phyloP scores from a whole-genome alignment of 2,329 filamentous ascomycete species.

The Ascochyta koolunga region DNA sequence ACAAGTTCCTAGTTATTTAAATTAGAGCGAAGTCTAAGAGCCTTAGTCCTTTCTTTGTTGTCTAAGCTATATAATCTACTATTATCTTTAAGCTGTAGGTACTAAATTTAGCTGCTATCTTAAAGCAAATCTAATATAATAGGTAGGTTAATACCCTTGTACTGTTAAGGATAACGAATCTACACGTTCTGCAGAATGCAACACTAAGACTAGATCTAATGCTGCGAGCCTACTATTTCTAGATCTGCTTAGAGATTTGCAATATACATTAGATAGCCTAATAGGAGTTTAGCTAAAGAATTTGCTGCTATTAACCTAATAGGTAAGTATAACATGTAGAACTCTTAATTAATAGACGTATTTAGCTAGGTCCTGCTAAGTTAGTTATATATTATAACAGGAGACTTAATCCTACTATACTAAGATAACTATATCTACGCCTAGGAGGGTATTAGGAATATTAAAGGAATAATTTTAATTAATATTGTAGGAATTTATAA shows the following conservation, averaged over 20 bases:
- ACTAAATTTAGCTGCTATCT: background rate
- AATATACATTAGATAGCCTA: conserved; percentile 11
- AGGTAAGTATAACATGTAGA: conserved; percentile 53
- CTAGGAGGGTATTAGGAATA: conserved; percentile 48
- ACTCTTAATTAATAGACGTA: conserved; percentile 53
- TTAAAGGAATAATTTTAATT: conserved; percentile 51
- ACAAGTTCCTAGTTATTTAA: background rate
- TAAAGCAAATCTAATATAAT: background rate
- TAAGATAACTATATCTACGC: conserved; percentile 46
- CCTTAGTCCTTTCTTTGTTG: background rate
- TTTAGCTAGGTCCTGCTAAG: conserved; percentile 14
- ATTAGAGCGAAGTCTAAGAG: background rate
- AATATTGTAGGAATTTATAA: conserved; percentile 29
- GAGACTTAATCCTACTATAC: conserved; percentile 37
- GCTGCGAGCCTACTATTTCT: background rate
- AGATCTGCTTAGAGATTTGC: conserved; percentile 1
- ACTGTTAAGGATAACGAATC: conserved; percentile 6
- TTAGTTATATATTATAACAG: background rate
- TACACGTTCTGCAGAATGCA: conserved; percentile 8
- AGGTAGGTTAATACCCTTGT: background rate
- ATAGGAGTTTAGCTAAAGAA: background rate
- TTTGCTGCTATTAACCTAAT: conserved; percentile 28
- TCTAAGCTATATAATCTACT: background rate
- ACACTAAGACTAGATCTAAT: conserved; percentile 4
- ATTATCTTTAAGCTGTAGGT: background rate